Evolutionary conservation across 208 protist genomes (phyloP).

Genomic region (Leishmania lainsoni): DNA sequence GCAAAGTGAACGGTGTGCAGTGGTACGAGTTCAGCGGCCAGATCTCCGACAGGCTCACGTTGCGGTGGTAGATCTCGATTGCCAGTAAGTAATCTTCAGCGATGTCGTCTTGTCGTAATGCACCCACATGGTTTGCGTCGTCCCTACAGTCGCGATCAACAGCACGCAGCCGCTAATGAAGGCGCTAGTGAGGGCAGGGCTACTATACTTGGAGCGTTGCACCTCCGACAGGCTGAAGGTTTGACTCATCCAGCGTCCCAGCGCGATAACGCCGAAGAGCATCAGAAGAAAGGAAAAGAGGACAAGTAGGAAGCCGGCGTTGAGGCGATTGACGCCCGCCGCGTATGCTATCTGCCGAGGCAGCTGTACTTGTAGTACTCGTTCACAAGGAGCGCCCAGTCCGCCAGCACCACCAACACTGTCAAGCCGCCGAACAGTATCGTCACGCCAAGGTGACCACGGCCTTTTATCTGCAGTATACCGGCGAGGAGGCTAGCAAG

Average conservation of each 20-base stretch:
- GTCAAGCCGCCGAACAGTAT: conserved; percentile 30
- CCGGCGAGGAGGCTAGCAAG: conserved; percentile 37
- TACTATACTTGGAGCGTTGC: conserved; percentile 14
- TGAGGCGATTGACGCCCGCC: conserved; percentile 41
- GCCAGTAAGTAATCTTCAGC: conserved; percentile 51
- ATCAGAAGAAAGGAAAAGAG: conserved; percentile 44
- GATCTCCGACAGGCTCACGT: conserved; percentile 33
- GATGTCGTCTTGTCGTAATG: conserved; percentile 34
- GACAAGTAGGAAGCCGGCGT: conserved; percentile 47
- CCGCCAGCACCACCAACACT: conserved; percentile 30
- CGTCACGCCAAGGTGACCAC: conserved; percentile 52
- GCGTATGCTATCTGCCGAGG: conserved; percentile 34
- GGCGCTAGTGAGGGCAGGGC: conserved; percentile 18
- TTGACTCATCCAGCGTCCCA: conserved; percentile 35
- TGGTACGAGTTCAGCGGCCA: conserved; percentile 38
- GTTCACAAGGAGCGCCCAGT: conserved; percentile 50
- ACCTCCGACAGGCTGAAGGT: conserved; percentile 34
- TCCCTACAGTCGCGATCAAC: conserved; percentile 42
- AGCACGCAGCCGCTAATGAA: conserved; percentile 27
- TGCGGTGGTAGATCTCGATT: conserved; percentile 44
- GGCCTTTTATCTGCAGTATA: conserved; percentile 34
- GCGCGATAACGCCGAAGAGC: conserved; percentile 33
- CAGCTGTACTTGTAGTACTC: conserved; percentile 64
- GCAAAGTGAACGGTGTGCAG: conserved; percentile 33
- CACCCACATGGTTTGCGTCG: conserved; percentile 50